Evolutionary conservation across 164 flowering plant species (phyloP), one percentile per base, ranked within the genome.

Genomic region (Piper betle): DNA sequence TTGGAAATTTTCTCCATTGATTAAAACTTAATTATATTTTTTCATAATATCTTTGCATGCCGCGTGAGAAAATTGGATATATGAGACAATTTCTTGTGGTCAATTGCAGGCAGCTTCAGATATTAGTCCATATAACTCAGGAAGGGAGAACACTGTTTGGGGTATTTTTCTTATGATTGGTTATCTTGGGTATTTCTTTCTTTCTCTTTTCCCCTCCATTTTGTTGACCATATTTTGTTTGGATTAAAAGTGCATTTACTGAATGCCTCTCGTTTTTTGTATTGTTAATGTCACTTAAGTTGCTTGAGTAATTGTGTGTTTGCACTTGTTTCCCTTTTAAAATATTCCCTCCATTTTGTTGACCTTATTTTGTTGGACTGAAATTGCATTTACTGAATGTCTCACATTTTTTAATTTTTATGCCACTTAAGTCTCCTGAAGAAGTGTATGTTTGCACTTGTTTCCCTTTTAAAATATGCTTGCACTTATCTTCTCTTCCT

Each of bases 111-210:
- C 83, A 63, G 84, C 76, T 62, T 72, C 68, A 68, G 94, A 88
- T 60, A 74, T 81, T 42, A 84, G 78, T 74, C 96, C 96, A 53
- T 80, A 82, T 71, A 81, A 60, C 58, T 83, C 68, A 65, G 90
- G 91, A 68, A 80, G 96, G 71, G 97, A 86, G 72, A 88, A 84
- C 73, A 91, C 98, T 7, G 83, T 81, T 69, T 91, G 98, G 98
- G 96, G 98, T 33, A 84, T 91, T 65, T 81, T 83, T 40, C 71
- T 91, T 42, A 91, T 91, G 98, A 58, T 76, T 64, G 92, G 96
- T 68, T 91, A 91, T 80, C 91, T 91, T 63, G 96, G 98, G 98
- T 91, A 87, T 57, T 13, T 17, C 25, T 53, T 20, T 8, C 8
- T 53, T 52, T 17, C 55, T 53, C 19, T 53, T 15, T 53, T 7